phyloP scores from a whole-genome alignment of 2,329 filamentous ascomycete genomes.

The Colletotrichum viniferum region DNA sequence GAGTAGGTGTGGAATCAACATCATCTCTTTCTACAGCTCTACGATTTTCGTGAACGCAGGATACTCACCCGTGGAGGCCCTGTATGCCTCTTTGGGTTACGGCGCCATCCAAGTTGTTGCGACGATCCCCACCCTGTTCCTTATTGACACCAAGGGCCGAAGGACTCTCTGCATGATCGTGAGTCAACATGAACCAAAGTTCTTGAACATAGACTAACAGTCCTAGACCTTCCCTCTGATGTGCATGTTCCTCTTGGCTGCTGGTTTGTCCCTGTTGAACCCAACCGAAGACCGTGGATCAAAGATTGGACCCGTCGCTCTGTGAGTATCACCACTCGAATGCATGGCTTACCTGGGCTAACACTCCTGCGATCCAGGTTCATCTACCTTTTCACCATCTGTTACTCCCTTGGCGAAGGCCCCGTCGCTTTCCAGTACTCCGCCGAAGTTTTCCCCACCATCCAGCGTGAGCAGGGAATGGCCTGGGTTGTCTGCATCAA shows the following conservation, averaged over 20 bases:
- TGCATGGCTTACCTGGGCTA: not conserved
- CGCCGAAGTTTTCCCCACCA: conserved; percentile 68
- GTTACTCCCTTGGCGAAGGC: conserved; percentile 46
- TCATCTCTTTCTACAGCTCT: conserved; percentile 77
- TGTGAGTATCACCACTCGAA: conserved; percentile 19
- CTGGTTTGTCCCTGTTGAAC: conserved; percentile 58
- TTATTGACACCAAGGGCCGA: conserved; percentile 55
- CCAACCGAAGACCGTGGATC: conserved; percentile 4
- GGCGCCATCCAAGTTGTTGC: conserved; percentile 48
- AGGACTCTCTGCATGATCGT: not conserved
- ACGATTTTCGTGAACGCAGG: conserved; percentile 66
- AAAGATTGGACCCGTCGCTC: conserved; percentile 53
- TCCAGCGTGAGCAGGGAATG: conserved; percentile 69
- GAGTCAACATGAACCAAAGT: not conserved
- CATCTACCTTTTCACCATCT: conserved; percentile 49
- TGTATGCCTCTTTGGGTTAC: conserved; percentile 50
- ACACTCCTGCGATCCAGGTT: conserved; percentile 24
- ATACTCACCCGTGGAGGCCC: conserved; percentile 55
- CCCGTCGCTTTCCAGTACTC: conserved; percentile 66
- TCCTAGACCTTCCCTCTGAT: conserved; percentile 63
- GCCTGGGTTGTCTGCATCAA: conserved; percentile 33
- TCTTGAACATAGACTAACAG: not conserved
- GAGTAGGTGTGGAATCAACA: conserved; percentile 57
- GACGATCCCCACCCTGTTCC: conserved; percentile 56
- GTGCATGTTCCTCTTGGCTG: conserved; percentile 61